These are phyloP conservation scores for Penicillium hesseltinei DNA, from an alignment of 2,329 filamentous ascomycete species.

Conservation along the genomic window DNA sequence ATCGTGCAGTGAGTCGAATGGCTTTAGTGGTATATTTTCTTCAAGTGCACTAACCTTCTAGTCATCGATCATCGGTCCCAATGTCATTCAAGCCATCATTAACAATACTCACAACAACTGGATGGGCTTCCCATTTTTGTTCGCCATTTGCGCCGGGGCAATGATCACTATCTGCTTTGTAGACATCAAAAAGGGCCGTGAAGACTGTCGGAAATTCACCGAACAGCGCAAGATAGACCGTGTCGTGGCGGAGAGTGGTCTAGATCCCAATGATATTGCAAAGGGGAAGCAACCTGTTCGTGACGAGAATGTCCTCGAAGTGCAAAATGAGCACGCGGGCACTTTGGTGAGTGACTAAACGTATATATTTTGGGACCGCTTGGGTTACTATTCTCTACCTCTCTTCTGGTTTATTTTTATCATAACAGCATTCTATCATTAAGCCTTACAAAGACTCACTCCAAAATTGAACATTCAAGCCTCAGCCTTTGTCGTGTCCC, in stretches of 20 bases:
- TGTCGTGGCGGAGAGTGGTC: slow-evolving; percentile 27
- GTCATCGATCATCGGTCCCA: slow-evolving; percentile 47
- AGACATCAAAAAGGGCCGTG: slow-evolving; percentile 42
- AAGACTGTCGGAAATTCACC: slow-evolving; percentile 39
- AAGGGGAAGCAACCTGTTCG: slow-evolving; percentile 10
- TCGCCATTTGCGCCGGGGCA: slow-evolving; percentile 38
- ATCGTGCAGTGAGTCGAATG: slow-evolving; percentile 39
- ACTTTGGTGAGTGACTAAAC: not conserved
- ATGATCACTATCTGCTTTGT: slow-evolving; percentile 43
- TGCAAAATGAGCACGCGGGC: not conserved
- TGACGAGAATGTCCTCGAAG: not conserved
- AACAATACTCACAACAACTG: slow-evolving; percentile 44
- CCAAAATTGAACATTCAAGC: not conserved
- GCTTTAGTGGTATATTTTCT: not conserved
- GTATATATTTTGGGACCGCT: not conserved
- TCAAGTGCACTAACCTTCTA: slow-evolving; percentile 13
- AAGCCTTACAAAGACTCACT: not conserved
- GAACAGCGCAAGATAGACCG: slow-evolving; percentile 35
- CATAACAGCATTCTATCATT: not conserved
- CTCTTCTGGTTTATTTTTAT: not conserved
- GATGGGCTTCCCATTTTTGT: slow-evolving; percentile 47
- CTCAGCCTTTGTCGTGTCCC: slow-evolving; percentile 7
- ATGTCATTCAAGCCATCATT: slow-evolving; percentile 46
- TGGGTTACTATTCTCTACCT: not conserved
- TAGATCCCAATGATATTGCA: slow-evolving; percentile 17